Base-by-base conservation (phyloP, 495 filamentous ascomycete genomes). In the Talaromyces stipitatus region DNA sequence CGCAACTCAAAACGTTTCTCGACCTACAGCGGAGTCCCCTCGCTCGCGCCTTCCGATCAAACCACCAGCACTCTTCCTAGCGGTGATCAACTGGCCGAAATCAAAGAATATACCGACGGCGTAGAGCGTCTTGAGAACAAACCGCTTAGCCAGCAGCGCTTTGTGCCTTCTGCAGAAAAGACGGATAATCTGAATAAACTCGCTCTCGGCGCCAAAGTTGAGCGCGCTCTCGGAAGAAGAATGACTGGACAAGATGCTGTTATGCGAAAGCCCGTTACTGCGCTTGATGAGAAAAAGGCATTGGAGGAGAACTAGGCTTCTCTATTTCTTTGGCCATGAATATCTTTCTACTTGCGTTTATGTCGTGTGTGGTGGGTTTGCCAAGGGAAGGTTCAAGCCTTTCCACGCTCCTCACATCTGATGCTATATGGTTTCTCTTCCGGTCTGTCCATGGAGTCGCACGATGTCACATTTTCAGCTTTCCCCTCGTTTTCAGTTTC, bases 221-320 rank as follows among this genome's bases (percentile, higher is more conserved):
- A 98, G 68, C 85, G 94, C 36, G 94, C 94, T 11, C 83, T 98
- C 33, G 89, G 84, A 55, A 78, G 94, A 63, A 83, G 94, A 62
- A 95, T 97, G 91, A 86, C 80, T 23, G 70, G 87, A 63, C 94
- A 98, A 68, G 94, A 98, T 70, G 95, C 94, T 46, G 84, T 89
- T 56, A 92, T 95, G 82, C 82, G 85, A 59, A 76, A 79, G 62
- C 74, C 77, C 6, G 76, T 55, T 16, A n/a, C 45, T 12, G 23
- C 46, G 4, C 62, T 78, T 60, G 72, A 63, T 43, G 79, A 82
- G 63, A 82, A 82, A 63, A 56, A 57, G 55, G 55, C 55, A n/a
- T 67, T 24, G 66, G 65, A n/a, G 60, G 66, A 28, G 41, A 69
- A 59, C 66, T 56, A 52, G 55, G 50, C 54, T 58, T 57, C 64